phyloP scores from a whole-genome alignment of 441 rosid species.

The Brassica hybrid region DNA sequence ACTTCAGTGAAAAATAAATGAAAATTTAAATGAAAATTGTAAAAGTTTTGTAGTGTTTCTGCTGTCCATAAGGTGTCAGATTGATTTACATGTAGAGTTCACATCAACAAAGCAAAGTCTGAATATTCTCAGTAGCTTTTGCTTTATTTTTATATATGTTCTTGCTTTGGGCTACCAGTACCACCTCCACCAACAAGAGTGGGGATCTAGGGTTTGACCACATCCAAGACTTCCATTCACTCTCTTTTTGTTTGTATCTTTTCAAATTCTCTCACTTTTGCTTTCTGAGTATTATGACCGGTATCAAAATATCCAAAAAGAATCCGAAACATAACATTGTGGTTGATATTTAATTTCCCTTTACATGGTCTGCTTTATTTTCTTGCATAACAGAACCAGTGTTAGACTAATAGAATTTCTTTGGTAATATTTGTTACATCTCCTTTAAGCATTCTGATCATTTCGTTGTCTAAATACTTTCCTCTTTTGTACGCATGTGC shows the following conservation, averaged over 20 bases:
- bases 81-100: constrained; percentile 45
- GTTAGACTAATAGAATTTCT: not conserved
- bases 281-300: constrained; percentile 15
- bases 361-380: not conserved
- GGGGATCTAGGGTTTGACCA: constrained; percentile 47
- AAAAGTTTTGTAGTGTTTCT: constrained; percentile 36
- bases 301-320: not conserved
- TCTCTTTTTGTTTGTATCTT: not conserved
- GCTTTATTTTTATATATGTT: constrained; percentile 34
- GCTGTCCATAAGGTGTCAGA: constrained; percentile 47
- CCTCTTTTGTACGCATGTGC: constrained; percentile 24
- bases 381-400: constrained; percentile 3
- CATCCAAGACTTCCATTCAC: constrained; percentile 8
- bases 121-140: constrained; percentile 48
- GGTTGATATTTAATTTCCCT: not conserved
- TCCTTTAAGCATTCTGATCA: too few relatives aligned
- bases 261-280: constrained; percentile 33
- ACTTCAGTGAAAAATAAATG: not conserved
- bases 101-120: constrained; percentile 48
- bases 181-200: constrained; percentile 42
- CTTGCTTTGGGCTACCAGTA: constrained; percentile 37
- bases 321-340: not conserved
- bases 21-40: not conserved
- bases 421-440: constrained; percentile 1
- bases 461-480: constrained; percentile 17